Evolutionary conservation across 371 early-diverging fungal genomes (phyloP).

Genomic region (Lichtheimia hyalospora): DNA sequence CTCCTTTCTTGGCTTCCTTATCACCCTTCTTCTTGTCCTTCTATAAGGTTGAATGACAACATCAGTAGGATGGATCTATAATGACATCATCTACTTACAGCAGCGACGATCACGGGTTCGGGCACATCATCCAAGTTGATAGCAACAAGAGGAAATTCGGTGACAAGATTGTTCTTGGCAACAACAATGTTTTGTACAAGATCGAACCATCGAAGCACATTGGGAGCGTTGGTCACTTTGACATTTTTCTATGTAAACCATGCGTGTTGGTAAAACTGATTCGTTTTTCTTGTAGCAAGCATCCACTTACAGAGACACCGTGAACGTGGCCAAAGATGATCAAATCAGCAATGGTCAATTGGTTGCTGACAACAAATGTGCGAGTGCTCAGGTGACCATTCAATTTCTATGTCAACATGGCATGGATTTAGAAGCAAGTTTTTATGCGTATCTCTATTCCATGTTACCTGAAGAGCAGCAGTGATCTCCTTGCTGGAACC

Average conservation of each 20-base stretch:
- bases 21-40: constrained; percentile 31
- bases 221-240: constrained; percentile 43
- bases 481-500: constrained; percentile 41
- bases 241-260: constrained; percentile 35
- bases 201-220: constrained; percentile 79
- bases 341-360: constrained; percentile 69
- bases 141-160: constrained; percentile 53
- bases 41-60: neutral
- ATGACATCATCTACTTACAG: constrained; percentile 26
- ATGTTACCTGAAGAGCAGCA: constrained; percentile 43
- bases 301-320: constrained; percentile 52
- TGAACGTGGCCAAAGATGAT: constrained; percentile 69
- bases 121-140: constrained; percentile 61
- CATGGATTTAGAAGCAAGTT: neutral
- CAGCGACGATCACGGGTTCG: constrained; percentile 41
- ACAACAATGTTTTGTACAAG: constrained; percentile 67
- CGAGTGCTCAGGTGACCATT: constrained; percentile 62
- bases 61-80: neutral
- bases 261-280: neutral
- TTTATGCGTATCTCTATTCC: neutral
- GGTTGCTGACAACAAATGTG: constrained; percentile 69
- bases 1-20: constrained; percentile 32
- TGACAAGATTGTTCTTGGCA: constrained; percentile 39
- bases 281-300: constrained; percentile 24
- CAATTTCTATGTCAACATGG: constrained; percentile 36